Evolutionary conservation across 306 rosid species (phyloP), one percentile per base, ranked within the genome.

Genomic region (Cercis canadensis): DNA sequence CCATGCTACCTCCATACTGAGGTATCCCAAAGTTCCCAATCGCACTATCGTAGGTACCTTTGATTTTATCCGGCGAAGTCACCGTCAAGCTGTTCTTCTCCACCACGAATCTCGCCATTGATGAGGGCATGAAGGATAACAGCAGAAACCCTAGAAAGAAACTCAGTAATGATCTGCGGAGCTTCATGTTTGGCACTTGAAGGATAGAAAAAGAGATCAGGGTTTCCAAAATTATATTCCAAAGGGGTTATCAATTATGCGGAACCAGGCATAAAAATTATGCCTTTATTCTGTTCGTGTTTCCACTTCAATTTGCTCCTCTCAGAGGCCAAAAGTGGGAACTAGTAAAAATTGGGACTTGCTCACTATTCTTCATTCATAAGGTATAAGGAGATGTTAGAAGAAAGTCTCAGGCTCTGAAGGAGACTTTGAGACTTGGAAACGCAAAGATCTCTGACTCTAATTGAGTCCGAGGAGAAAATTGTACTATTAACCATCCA

Each of bases 21-120:
- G 99, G 99, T 41, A 95, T 86, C 65, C 99, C 99, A 52, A 95
- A 95, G 92, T 95, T 95, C 0, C 99, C 99, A 87, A 95, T 95
- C 71, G 97, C 97, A 64, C 95, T 95, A 33, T 95, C 96, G 65
- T 91, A 70, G 0, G 79, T 85, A 9, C 99, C 97, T 12, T 87
- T 91, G 75, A 95, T 87, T 43, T 52, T 72, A 4, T 89, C 99
- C 6, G 99, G 99, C 49, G 99, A 91, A 1, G 96, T 82, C 39
- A 95, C 97, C 87, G 78, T 84, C 87, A 95, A 80, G 83, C 96
- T 95, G 75, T 95, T 95, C 88, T 95, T 95, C 83, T 95, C 99
- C 75, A 95, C 99, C 67, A 95, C 92, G 65, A 95, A 91, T 82
- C 84, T 91, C 62, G 85, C 99, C 74, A 56, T 65, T 29, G 89